Evolutionary conservation across 768 basidiomycete species (phyloP).

Genomic region (Rhizopogon vinicolor): DNA sequence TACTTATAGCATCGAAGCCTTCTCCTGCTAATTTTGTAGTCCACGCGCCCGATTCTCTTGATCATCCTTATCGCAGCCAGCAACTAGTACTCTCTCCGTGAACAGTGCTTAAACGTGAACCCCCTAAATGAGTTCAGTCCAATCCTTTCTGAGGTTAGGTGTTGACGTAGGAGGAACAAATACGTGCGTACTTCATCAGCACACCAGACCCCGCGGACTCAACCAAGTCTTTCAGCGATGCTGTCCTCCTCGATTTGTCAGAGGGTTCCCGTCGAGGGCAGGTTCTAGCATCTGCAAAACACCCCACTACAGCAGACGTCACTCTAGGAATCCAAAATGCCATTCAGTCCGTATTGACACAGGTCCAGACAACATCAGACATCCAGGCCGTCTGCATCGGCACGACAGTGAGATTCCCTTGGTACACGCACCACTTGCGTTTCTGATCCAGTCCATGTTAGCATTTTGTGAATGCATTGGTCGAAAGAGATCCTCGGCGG

Average conservation of each 20-base stretch:
- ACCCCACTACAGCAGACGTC: slow-evolving; percentile 52
- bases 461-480: slow-evolving; percentile 57
- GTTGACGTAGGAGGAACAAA: slow-evolving; percentile 33
- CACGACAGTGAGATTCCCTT: slow-evolving; percentile 40
- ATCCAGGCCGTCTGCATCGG: slow-evolving; percentile 56
- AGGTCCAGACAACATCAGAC: slow-evolving; percentile 27
- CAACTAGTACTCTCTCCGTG: not conserved
- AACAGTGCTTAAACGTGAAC: not conserved
- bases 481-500: slow-evolving; percentile 50
- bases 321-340: slow-evolving; percentile 55
- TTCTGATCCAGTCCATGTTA: slow-evolving; percentile 16
- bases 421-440: not conserved
- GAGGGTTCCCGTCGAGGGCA: slow-evolving; percentile 7
- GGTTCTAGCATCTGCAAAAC: slow-evolving; percentile 35
- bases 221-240: slow-evolving; percentile 21
- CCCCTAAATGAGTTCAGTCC: not conserved
- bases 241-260: slow-evolving; percentile 19
- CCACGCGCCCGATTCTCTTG: not conserved
- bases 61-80: not conserved
- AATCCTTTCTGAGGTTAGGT: slow-evolving; percentile 18
- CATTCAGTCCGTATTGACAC: slow-evolving; percentile 39
- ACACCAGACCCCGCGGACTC: not conserved
- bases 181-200: slow-evolving; percentile 14
- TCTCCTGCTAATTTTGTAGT: not conserved
- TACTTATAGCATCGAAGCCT: not conserved